Evolutionary conservation across 441 rosid species (phyloP).

Genomic region (Erodium chrysanthum): DNA sequence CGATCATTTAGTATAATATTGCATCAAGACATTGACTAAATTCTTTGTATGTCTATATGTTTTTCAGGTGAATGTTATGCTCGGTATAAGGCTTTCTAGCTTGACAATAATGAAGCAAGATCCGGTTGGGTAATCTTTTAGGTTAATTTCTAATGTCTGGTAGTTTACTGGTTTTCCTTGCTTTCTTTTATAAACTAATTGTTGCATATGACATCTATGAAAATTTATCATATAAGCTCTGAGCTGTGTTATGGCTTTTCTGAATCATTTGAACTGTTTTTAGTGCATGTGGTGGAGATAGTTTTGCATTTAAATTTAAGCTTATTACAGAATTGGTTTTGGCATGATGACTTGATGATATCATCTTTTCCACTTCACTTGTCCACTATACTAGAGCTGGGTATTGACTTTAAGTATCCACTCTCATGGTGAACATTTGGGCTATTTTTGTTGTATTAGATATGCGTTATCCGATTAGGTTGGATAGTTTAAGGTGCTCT

Average conservation of each 20-base stretch:
- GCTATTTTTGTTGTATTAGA: no score
- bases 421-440: background rate
- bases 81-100: slow-evolving; percentile 77
- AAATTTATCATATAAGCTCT: background rate
- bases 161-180: slow-evolving; percentile 7
- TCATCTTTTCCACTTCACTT: background rate
- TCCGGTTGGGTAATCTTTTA: slow-evolving; percentile 55
- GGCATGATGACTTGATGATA: background rate
- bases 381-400: background rate
- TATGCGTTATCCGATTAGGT: no score
- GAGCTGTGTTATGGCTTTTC: background rate
- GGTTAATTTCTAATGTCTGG: slow-evolving; percentile 19
- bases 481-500: no score
- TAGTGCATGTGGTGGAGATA: background rate
- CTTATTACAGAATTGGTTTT: background rate
- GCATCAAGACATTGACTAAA: background rate
- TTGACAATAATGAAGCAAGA: slow-evolving; percentile 70
- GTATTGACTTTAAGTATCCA: background rate
- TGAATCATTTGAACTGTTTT: background rate
- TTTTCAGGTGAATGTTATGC: slow-evolving; percentile 41
- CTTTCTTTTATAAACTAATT: background rate
- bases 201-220: slow-evolving; percentile 1
- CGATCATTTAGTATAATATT: background rate
- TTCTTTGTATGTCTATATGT: background rate
- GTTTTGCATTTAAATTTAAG: background rate